phyloP scores from a whole-genome alignment of 305 asterid genomes.

The Coffea humblotiana region DNA sequence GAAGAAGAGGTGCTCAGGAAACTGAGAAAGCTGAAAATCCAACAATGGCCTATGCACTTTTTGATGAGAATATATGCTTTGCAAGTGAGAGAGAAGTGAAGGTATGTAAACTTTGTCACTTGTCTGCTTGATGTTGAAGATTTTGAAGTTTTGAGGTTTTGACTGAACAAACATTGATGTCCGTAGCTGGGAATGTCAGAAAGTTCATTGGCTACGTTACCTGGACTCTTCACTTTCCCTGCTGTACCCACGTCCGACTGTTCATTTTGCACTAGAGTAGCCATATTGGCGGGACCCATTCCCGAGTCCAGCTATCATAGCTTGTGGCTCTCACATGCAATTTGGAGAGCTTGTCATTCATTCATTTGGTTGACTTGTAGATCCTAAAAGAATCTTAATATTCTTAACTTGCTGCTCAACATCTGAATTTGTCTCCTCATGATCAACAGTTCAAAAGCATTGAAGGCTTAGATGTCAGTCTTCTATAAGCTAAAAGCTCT shows the following conservation, averaged over 20 bases:
- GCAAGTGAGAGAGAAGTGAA: constrained; percentile 61
- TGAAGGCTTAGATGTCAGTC: neutral
- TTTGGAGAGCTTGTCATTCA: neutral
- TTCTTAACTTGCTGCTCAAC: too few relatives aligned
- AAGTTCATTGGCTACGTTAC: too few relatives aligned
- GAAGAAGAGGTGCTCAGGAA: constrained; percentile 70
- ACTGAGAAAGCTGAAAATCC: constrained; percentile 57
- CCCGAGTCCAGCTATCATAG: too few relatives aligned
- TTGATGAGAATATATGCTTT: constrained; percentile 78
- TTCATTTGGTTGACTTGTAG: neutral
- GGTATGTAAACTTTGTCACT: constrained; percentile 39
- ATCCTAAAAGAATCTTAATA: too few relatives aligned
- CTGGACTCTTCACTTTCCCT: too few relatives aligned
- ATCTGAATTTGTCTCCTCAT: neutral
- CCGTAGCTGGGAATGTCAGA: neutral
- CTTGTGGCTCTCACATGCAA: neutral
- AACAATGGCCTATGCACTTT: constrained; percentile 80
- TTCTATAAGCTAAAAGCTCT: neutral
- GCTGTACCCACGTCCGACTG: too few relatives aligned
- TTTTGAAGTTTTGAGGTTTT: too few relatives aligned
- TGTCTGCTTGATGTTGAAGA: constrained; percentile 2
- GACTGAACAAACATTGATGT: neutral
- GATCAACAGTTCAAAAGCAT: neutral
- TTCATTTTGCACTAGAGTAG: too few relatives aligned
- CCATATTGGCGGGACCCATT: too few relatives aligned